These are phyloP conservation scores for Digitaria exilis DNA, from an alignment of 202 grass and related monocot species.

Conservation along the genomic window DNA sequence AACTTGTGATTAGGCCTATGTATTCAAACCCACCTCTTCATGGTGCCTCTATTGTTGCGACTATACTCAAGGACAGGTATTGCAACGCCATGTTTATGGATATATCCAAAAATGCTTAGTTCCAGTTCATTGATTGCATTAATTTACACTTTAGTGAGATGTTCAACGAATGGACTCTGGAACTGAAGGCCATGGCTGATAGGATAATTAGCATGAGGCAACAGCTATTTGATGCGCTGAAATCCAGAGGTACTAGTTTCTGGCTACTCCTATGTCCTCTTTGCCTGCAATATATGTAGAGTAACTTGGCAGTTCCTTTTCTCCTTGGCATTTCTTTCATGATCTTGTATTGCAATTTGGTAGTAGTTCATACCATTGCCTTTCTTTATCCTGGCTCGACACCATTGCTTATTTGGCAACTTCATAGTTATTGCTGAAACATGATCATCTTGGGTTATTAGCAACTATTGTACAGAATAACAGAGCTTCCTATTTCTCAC, in stretches of 20 bases:
- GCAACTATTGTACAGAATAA: background rate
- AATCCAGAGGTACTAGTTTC: constrained; percentile 66
- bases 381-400: background rate
- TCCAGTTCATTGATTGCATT: constrained; percentile 14
- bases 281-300: background rate
- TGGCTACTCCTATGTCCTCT: constrained; percentile 15
- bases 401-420: constrained; percentile 12
- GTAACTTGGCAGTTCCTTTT: background rate
- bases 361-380: background rate
- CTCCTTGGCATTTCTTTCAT: background rate
- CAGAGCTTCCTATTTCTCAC: background rate
- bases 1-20: constrained; percentile 99
- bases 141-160: constrained; percentile 55
- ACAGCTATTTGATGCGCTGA: constrained; percentile 82
- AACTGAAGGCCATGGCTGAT: constrained; percentile 97
- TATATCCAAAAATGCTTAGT: constrained; percentile 17
- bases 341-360: constrained; percentile 16
- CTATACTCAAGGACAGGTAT: constrained; percentile 83
- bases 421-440: constrained; percentile 9
- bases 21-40: constrained; percentile 98
- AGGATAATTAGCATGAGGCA: constrained; percentile 95
- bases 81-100: background rate
- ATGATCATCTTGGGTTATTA: background rate
- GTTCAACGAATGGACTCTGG: constrained; percentile 89
- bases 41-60: constrained; percentile 92